Evolutionary conservation across 108 stramenopile species (phyloP).

Genomic region (Nitzschia sp.): DNA sequence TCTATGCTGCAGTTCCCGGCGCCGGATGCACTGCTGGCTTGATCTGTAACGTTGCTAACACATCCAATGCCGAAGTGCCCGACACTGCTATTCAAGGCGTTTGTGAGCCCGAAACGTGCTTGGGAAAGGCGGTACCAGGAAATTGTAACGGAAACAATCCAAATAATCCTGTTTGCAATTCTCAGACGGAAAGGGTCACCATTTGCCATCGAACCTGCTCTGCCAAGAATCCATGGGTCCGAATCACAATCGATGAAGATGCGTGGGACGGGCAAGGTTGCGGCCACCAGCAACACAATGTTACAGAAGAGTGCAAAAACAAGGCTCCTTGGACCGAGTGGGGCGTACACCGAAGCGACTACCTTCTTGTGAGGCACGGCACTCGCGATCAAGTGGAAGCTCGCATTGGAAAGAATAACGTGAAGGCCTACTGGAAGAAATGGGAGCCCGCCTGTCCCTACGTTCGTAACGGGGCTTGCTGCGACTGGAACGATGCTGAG

Average conservation of each 20-base stretch:
- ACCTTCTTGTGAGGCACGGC: background rate
- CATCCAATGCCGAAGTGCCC: background rate
- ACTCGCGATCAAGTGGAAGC: slow-evolving; percentile 1
- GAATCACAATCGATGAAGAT: slow-evolving; percentile 3
- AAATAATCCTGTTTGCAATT: slow-evolving; percentile 1
- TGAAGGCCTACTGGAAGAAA: background rate
- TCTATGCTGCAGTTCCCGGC: background rate
- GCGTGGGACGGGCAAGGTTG: slow-evolving; percentile 2
- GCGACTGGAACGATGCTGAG: background rate
- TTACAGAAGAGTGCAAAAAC: slow-evolving; percentile 1
- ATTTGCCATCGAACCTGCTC: slow-evolving; percentile 5
- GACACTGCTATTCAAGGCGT: background rate
- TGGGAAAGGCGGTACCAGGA: background rate
- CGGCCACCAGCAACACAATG: background rate
- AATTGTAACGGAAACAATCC: slow-evolving; percentile 10
- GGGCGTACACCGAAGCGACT: background rate
- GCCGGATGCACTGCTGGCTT: background rate
- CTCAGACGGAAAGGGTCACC: background rate
- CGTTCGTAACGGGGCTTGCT: background rate
- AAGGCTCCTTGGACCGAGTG: background rate
- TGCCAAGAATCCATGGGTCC: slow-evolving; percentile 2
- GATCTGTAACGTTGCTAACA: background rate
- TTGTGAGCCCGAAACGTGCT: background rate
- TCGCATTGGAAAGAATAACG: too few relatives aligned
- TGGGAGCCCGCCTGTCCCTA: slow-evolving; percentile 4